Percentiles rank a stretch among this genome's conserved stretches.
These are phyloP conservation scores for Phyllachora maydis DNA, from an alignment of 2,329 filamentous ascomycete species.

Conservation along the genomic window DNA sequence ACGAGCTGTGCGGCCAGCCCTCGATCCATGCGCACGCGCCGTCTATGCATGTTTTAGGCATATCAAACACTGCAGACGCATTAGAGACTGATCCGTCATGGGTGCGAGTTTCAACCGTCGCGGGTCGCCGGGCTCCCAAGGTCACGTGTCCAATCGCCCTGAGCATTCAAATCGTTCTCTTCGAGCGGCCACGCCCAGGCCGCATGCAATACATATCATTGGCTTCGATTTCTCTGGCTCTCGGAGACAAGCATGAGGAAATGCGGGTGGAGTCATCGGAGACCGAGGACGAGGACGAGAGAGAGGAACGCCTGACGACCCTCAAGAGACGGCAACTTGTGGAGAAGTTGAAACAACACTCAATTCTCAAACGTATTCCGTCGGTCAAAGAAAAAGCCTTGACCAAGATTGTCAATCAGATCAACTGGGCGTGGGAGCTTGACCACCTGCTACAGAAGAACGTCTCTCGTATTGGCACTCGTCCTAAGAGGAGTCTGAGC, in stretches of 20 bases:
- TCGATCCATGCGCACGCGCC: no score
- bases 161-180: slow-evolving; percentile 74
- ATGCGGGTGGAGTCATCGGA: slow-evolving; percentile 13
- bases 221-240: slow-evolving; percentile 66
- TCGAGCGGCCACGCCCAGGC: slow-evolving; percentile 64
- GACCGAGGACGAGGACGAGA: slow-evolving; percentile 53
- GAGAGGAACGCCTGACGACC: slow-evolving; percentile 34
- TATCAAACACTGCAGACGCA: slow-evolving; percentile 44
- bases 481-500: slow-evolving; percentile 68
- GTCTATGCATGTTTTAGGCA: slow-evolving; percentile 78
- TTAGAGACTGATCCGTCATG: slow-evolving; percentile 44
- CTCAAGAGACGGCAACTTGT: slow-evolving; percentile 46
- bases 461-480: slow-evolving; percentile 60
- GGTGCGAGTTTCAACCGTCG: slow-evolving; percentile 38
- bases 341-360: slow-evolving; percentile 76
- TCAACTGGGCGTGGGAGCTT: slow-evolving; percentile 90
- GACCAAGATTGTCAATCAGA: slow-evolving; percentile 67
- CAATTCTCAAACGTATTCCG: slow-evolving; percentile 53
- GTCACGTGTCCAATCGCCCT: slow-evolving; percentile 53
- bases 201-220: slow-evolving; percentile 95
- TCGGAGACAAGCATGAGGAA: slow-evolving; percentile 45
- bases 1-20: slow-evolving; percentile 63
- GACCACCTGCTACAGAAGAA: slow-evolving; percentile 76
- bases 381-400: slow-evolving; percentile 72
- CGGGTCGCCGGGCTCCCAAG: slow-evolving; percentile 35